phyloP scores from a whole-genome alignment of 2,329 filamentous ascomycete species.

The Aureobasidium sp. region DNA sequence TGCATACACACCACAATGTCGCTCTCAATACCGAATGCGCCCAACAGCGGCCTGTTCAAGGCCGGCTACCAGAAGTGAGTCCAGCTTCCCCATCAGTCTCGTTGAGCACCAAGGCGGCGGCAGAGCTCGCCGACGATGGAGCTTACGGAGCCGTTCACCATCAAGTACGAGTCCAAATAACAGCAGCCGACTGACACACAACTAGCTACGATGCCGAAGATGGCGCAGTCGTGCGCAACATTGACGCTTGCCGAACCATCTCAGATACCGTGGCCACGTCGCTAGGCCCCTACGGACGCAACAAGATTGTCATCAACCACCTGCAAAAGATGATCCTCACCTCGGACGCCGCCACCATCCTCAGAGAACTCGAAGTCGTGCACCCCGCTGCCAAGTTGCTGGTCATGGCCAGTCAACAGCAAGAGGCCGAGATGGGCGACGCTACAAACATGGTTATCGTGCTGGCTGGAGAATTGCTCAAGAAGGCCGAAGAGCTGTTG shows the following conservation, averaged over 20 bases:
- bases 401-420: constrained; percentile 98
- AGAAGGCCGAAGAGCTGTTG: constrained; percentile 93
- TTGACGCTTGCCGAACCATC: constrained; percentile 95
- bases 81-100: background rate
- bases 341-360: constrained; percentile 93
- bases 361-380: constrained; percentile 94
- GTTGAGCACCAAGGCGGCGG: background rate
- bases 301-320: constrained; percentile 99
- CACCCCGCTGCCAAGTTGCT: constrained; percentile 95
- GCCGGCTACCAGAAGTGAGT: constrained; percentile 87
- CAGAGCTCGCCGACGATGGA: background rate
- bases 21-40: constrained; percentile 88
- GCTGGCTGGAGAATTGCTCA: constrained; percentile 85
- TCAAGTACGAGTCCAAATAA: constrained; percentile 17
- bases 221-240: constrained; percentile 96
- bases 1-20: constrained; percentile 56
- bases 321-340: constrained; percentile 99
- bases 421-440: constrained; percentile 98
- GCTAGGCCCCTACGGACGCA: constrained; percentile 91
- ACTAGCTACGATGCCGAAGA: constrained; percentile 94
- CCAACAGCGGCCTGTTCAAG: constrained; percentile 92
- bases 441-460: constrained; percentile 97
- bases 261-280: constrained; percentile 94
- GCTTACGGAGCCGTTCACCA: constrained; percentile 16
- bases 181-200: constrained; percentile 27